Base-by-base conservation (phyloP, 2,329 filamentous ascomycete species). In the Aureobasidium subglaciale region DNA sequence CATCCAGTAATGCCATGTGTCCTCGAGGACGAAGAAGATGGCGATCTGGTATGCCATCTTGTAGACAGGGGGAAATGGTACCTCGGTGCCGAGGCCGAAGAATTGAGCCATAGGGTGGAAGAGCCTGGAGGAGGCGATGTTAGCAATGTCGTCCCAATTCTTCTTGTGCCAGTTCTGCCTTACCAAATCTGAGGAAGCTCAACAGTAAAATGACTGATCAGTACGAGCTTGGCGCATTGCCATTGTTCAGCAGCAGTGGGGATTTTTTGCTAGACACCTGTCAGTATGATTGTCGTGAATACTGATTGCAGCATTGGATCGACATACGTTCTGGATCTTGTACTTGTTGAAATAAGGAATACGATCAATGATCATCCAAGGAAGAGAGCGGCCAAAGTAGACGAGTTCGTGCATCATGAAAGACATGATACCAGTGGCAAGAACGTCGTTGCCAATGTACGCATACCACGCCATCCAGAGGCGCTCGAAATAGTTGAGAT, bases 1-100 rank as follows among this genome's bases (percentile, higher is more conserved):
- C 63, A 84, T 84, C 85, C 91, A 97, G 80, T 99, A 99, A 75
- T 99, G 93, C 93, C 93, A 99, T 63, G 92, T 78, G 73, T 99
- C 93, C 73, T 99, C 93, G 67, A 96, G 75, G 58, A 97, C 81
- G 75, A 99, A 99, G 80, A 97, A 95, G 69, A 97, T 79, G 59
- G 85, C 82, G 63, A 99, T 92, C 67, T 99, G 93, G 70, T 88
- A 84, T 61, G 86, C 87, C 80, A 99, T 97, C 67, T 85, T 96
- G 75, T 81, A 87, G 63, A 86, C 66, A 11, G 87, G 78, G 30
- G 93, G 93, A 78, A 99, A 99, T 9, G 92, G 93, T 46, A 96
- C 88, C 59, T 84, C 83, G 62, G 88, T 96, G 58, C 85, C 80
- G 73, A 99, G 86, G 65, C 93, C 93, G 70, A 90, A 91, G 74